Conservation (phyloP, 1,284 basidiomycete genomes). For the Puccinia hordei region DNA sequence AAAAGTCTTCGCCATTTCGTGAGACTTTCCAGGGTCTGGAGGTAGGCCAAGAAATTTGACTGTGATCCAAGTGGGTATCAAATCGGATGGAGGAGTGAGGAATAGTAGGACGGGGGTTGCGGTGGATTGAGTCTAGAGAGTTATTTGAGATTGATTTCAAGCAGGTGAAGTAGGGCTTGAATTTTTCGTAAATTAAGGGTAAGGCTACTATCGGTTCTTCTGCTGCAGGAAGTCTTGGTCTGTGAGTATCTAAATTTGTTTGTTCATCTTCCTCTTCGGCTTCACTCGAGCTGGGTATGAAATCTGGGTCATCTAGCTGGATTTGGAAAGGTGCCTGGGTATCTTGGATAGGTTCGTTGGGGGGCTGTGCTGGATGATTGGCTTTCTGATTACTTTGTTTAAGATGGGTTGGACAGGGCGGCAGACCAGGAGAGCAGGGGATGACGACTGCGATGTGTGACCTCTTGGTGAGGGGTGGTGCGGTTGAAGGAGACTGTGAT, state of each 20-base stretch:
- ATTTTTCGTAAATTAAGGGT: neutral
- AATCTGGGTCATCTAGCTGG: constrained; percentile 15
- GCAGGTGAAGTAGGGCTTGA: constrained; percentile 15
- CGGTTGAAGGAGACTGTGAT: no score
- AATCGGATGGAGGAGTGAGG: neutral
- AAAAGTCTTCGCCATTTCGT: constrained; percentile 40
- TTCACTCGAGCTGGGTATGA: constrained; percentile 16
- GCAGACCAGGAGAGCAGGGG: neutral
- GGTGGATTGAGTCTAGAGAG: neutral
- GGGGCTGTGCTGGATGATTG: neutral
- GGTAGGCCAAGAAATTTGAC: neutral
- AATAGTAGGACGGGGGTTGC: neutral
- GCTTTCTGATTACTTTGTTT: neutral
- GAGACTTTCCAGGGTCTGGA: constrained; percentile 5
- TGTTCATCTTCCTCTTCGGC: constrained; percentile 10
- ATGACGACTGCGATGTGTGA: neutral
- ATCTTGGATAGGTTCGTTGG: neutral
- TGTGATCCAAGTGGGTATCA: no score
- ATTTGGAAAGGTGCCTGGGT: neutral
- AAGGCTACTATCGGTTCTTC: neutral
- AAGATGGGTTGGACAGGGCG: neutral
- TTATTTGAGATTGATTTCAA: neutral
- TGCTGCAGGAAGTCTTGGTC: neutral
- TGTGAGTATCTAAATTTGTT: neutral
- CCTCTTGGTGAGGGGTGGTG: no score